Evolutionary conservation across 2,329 filamentous ascomycete species (phyloP).

Genomic region (Claviceps purpurea): DNA sequence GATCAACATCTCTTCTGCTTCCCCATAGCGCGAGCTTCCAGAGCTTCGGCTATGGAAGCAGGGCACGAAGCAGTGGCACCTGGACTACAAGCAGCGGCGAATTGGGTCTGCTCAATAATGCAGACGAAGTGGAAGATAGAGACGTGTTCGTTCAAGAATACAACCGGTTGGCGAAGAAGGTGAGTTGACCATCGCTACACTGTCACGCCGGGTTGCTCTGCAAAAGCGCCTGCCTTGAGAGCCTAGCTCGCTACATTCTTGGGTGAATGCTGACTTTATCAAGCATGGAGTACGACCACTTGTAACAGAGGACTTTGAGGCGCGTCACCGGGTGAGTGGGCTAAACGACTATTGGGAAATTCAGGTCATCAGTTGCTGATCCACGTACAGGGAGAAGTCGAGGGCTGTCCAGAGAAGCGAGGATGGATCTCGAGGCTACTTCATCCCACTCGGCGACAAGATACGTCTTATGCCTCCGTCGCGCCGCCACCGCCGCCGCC

Average conservation of each 20-base stretch:
- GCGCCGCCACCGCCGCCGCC: conserved; percentile 2
- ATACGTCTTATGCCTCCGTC: conserved; percentile 3
- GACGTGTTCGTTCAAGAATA: conserved; percentile 41
- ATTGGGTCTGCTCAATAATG: conserved; percentile 30
- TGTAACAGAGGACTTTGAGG: conserved; percentile 21
- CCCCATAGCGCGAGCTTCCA: conserved; percentile 15
- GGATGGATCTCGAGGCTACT: conserved; percentile 27
- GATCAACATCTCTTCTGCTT: conserved; percentile 13
- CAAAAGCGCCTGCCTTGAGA: not conserved
- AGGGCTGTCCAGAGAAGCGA: conserved; percentile 16
- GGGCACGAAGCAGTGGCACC: conserved; percentile 33
- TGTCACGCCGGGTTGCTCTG: not conserved
- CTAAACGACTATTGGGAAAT: not conserved
- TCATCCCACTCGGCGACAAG: conserved; percentile 10
- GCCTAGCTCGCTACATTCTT: not conserved
- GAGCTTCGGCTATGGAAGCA: conserved; percentile 10
- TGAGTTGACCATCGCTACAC: conserved; percentile 12
- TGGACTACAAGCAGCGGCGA: conserved; percentile 46
- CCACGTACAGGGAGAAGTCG: conserved; percentile 9
- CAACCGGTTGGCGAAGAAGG: conserved; percentile 46
- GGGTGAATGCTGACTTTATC: not conserved
- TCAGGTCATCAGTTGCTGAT: not conserved
- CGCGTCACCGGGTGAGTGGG: conserved; percentile 19
- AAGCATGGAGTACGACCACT: conserved; percentile 40
- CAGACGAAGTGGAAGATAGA: conserved; percentile 36